Percentiles rank a stretch among this genome's conserved stretches.
Evolutionary conservation across 2,329 filamentous ascomycete genomes (phyloP).

Genomic region (Cylindrodendrum hubeiense): DNA sequence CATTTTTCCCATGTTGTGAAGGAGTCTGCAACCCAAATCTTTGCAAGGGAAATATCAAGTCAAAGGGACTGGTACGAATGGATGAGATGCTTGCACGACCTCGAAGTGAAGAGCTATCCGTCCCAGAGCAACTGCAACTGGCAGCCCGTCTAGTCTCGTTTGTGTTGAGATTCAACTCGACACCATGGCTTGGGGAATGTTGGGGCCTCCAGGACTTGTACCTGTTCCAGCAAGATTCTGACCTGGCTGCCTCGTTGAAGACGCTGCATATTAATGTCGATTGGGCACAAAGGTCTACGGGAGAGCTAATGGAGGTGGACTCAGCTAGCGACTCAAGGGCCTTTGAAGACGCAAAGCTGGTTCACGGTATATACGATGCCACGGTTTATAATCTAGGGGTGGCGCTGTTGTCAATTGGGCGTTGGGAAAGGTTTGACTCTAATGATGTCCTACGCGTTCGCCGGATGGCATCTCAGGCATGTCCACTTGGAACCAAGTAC

Average conservation of each 20-base stretch:
- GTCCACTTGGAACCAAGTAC: neutral
- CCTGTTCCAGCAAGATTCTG: neutral
- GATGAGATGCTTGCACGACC: neutral
- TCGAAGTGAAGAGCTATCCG: neutral
- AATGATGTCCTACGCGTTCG: conserved; percentile 1
- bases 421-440: conserved; percentile 2
- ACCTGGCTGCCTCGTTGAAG: neutral
- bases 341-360: neutral
- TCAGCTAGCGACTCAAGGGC: neutral
- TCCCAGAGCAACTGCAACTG: conserved; percentile 8
- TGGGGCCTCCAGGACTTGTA: conserved; percentile 1
- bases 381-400: conserved; percentile 12
- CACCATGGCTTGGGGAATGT: conserved; percentile 11
- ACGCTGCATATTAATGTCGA: neutral
- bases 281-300: neutral
- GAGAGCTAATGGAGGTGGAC: neutral
- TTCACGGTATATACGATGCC: conserved; percentile 7
- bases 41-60: neutral
- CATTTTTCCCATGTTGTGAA: neutral
- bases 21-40: neutral
- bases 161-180: conserved; percentile 13
- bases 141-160: neutral
- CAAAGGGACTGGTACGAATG: neutral
- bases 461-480: neutral
- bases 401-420: neutral